Evolutionary conservation across 768 basidiomycete genomes (phyloP), one percentile per base, ranked within the genome.

Genomic region (Naganishia friedmannii): DNA sequence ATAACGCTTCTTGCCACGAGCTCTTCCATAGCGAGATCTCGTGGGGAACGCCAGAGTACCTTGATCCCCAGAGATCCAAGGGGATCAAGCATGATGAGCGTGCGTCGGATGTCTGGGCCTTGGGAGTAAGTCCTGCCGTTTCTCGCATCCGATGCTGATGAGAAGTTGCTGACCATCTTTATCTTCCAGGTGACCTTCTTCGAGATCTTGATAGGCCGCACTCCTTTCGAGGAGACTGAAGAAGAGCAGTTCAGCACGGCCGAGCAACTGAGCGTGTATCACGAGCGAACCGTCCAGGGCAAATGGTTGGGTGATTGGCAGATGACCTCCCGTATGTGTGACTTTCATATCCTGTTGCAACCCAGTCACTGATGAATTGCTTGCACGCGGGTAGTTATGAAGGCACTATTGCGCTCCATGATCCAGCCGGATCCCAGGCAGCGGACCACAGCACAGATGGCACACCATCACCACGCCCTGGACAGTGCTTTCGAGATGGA

Each of bases 21-120:
- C 92, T 55, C 13, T 82, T 81, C 72, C 51, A 77, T 23, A 78
- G 72, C 32, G 75, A 67, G 54, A 77, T 81, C 39, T 63, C 54
- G 28, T 83, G 81, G 82, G 95, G 93, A 6, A 98, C 94, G 3
- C 93, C 93, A 31, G 93, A 95, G 89, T 98, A 97, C 81, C 87
- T 97, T 8, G 89, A 91, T 8, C 94, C 95, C 5, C 91, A 94
- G 80, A 88, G 96, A 4, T 93, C 95, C 1, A 86, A 88, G 42
- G 93, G 93, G 9, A 84, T 89, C 54, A 87, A 87, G 8, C 95
- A 99, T 75, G 95, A 99, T 78, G 97, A 95, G 56, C 88, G 95
- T 54, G 90, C 93, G 81, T 89, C 90, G 0, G 95, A 84, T 66
- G 77, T 83, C 26, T 84, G 82, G 82, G 78, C 82, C 0, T 70